These are phyloP conservation scores for Puccinia brachypodii DNA, from an alignment of 1,284 basidiomycete genomes.

Conservation along the genomic window DNA sequence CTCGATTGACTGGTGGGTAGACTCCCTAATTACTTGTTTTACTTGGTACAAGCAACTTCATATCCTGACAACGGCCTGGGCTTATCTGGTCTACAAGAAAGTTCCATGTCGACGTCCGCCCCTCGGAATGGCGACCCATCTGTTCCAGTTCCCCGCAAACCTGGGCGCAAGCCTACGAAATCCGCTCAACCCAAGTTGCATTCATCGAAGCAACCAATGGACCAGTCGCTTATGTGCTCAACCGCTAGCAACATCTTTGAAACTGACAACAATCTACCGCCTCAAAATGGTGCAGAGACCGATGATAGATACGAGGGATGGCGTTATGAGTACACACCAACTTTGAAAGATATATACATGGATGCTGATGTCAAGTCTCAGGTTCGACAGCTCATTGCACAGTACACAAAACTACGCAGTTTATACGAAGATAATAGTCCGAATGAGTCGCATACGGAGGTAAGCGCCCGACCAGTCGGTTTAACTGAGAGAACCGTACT, in stretches of 20 bases:
- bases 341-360: conserved; percentile 44
- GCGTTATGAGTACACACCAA: conserved; percentile 54
- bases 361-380: conserved; percentile 28
- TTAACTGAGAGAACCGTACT: neutral
- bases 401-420: conserved; percentile 12
- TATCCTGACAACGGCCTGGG: conserved; percentile 31
- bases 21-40: neutral
- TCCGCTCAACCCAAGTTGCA: conserved; percentile 8
- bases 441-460: neutral
- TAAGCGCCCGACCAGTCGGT: neutral
- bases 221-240: neutral
- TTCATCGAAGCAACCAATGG: conserved; percentile 10
- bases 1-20: neutral
- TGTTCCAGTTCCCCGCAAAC: conserved; percentile 20
- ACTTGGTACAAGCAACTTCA: neutral
- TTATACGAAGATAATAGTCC: neutral
- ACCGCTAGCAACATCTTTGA: neutral
- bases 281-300: conserved; percentile 10
- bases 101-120: neutral
- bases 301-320: conserved; percentile 54
- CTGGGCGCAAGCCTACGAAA: conserved; percentile 43
- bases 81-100: conserved; percentile 39
- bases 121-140: neutral
- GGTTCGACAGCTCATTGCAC: conserved; percentile 26
- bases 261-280: neutral